Base-by-base conservation (phyloP, 2,329 filamentous ascomycete genomes). In the Ophiostoma populinum region DNA sequence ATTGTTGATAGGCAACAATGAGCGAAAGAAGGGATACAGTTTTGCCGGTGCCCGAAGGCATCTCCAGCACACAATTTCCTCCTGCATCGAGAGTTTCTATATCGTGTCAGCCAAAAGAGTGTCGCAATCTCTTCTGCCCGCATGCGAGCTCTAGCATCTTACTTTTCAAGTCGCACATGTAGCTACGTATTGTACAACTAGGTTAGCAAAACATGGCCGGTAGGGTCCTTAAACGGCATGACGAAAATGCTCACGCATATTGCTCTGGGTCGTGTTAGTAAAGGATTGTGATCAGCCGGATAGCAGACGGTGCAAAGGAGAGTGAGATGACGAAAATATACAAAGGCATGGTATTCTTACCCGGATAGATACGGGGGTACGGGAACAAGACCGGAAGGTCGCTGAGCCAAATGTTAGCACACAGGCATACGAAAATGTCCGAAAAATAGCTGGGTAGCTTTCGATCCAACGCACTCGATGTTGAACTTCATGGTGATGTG, bases 1-100 rank as follows among this genome's bases (percentile, higher is more conserved):
- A 77, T 53, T 90, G 81, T 56, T 98, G 92, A 50, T 98, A 98
- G 27, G 90, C 87, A 39, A 98, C 75, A 49, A 98, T 98, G 46
- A 98, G 70, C 0, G 90, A 94, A 29, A 98, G 64, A 5, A 98
- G 65, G 8, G 90, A 94, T 18, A 98, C 81, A 0, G 90, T 98
- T 63, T 98, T 98, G 42, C 90, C 90, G 17, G 90, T 98, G 28
- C 90, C 90, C 40, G 90, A 98, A 56, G 90, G 90, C 90, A 98
- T 98, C 60, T 98, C 90, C 47, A 98, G 61, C 16, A 98, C 87
- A 55, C 86, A 94, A 58, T 98, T 85, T 41, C 90, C 92, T 35
- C 82, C 82, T 15, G 78, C 80, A 65, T 98, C 90, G 49, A 98
- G 76, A 15, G 90, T 95, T 46, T 63, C 65, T 69, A 32, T 7